These are phyloP conservation scores for Plantago major DNA, from an alignment of 257 asterid genomes.

Conservation along the genomic window DNA sequence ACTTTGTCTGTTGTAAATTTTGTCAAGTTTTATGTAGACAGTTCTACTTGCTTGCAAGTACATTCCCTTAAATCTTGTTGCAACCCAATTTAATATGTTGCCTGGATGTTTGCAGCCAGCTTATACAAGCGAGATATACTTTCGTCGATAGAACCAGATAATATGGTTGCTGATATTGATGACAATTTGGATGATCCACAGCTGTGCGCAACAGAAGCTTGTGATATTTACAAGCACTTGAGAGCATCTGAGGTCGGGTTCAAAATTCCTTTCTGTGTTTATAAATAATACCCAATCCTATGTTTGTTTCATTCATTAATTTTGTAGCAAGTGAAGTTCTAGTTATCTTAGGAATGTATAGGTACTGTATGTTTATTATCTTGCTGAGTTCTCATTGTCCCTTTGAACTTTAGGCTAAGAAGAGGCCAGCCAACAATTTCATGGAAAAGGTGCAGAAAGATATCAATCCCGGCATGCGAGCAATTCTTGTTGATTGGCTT, in stretches of 20 bases:
- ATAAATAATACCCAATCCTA: background rate
- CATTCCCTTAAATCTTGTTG: no score
- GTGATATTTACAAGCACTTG: constrained; percentile 85
- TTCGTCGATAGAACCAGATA: constrained; percentile 35
- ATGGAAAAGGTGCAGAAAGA: constrained; percentile 54
- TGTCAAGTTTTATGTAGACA: background rate
- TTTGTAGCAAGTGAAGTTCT: no score
- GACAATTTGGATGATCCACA: constrained; percentile 71
- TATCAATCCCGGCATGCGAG: constrained; percentile 51
- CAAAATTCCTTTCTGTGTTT: no score
- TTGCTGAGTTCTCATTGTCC: constrained; percentile 8
- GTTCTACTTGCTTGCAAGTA: no score
- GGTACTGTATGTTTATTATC: background rate
- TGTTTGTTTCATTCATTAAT: no score
- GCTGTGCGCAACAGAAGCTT: constrained; percentile 81
- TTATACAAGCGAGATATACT: constrained; percentile 62
- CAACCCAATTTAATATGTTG: background rate
- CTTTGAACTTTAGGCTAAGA: constrained; percentile 49
- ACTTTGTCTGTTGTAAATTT: constrained; percentile 10
- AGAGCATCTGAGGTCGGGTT: constrained; percentile 73
- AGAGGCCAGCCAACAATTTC: constrained; percentile 53
- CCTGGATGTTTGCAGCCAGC: constrained; percentile 34
- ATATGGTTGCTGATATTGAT: constrained; percentile 54
- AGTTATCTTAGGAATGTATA: background rate
- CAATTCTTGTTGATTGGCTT: constrained; percentile 68